Evolutionary conservation across 257 asterid species (phyloP).

Genomic region (Ligustrum vulgare): DNA sequence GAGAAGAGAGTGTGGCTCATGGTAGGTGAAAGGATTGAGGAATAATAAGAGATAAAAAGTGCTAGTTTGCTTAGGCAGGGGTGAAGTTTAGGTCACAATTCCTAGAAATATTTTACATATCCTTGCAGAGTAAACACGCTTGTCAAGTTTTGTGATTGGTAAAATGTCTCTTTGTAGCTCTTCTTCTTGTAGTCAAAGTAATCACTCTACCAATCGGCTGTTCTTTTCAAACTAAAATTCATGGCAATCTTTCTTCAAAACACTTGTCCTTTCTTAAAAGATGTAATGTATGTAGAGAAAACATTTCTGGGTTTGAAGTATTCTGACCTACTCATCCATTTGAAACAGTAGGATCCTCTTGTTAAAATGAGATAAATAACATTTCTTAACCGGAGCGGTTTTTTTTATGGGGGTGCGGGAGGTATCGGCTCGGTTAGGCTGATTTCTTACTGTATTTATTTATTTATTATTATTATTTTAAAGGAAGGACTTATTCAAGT

Average conservation of each 20-base stretch:
- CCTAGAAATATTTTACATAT: conserved; percentile 32
- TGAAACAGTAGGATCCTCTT: conserved; percentile 20
- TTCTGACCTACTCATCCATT: conserved; percentile 38
- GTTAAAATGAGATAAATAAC: neutral
- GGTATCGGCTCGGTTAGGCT: neutral
- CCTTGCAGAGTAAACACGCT: conserved; percentile 54
- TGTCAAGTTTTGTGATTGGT: conserved; percentile 51
- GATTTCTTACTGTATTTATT: too few species aligned
- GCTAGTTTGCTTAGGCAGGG: conserved; percentile 83
- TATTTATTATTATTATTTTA: too few species aligned
- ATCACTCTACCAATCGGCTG: conserved; percentile 43
- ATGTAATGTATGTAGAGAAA: conserved; percentile 37
- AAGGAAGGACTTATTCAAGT: neutral
- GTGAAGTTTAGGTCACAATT: conserved; percentile 70
- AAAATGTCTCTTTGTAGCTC: conserved; percentile 48
- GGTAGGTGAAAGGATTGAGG: conserved; percentile 38
- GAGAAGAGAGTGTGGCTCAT: conserved; percentile 50
- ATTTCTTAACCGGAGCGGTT: neutral
- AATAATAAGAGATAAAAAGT: conserved; percentile 34
- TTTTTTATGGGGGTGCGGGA: too few species aligned
- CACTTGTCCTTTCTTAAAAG: neutral
- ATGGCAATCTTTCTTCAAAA: conserved; percentile 4
- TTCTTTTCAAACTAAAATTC: conserved; percentile 32
- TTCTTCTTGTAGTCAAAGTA: conserved; percentile 48
- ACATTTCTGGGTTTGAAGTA: conserved; percentile 37